phyloP scores from a whole-genome alignment of 208 protist genomes.

The Trypanosoma mega region DNA sequence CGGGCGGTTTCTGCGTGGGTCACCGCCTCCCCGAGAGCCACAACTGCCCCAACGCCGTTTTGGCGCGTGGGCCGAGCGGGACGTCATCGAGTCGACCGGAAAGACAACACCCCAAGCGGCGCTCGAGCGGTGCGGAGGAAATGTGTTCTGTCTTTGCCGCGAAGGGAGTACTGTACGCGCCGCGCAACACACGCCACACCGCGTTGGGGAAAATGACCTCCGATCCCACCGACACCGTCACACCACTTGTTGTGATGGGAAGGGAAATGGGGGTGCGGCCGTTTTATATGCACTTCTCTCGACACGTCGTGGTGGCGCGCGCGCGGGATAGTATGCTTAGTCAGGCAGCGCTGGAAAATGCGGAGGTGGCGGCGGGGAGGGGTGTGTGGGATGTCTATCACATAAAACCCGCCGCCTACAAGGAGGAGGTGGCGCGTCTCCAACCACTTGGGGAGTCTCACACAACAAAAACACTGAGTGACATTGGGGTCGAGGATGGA shows the following conservation, averaged over 20 bases:
- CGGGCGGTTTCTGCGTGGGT: constrained; percentile 65
- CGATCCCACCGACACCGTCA: constrained; percentile 46
- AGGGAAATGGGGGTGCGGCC: constrained; percentile 42
- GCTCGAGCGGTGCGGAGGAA: constrained; percentile 10
- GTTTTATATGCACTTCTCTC: constrained; percentile 73
- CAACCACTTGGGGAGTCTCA: not conserved
- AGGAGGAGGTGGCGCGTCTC: not conserved
- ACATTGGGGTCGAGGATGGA: not conserved
- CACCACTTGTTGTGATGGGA: constrained; percentile 56
- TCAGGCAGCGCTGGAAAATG: constrained; percentile 41
- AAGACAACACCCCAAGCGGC: not conserved
- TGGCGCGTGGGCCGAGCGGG: not conserved
- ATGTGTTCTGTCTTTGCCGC: constrained; percentile 10
- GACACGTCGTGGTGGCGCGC: constrained; percentile 51
- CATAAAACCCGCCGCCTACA: not conserved
- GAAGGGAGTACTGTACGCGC: constrained; percentile 33
- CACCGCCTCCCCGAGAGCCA: constrained; percentile 63
- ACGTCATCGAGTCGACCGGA: not conserved
- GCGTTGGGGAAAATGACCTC: constrained; percentile 67
- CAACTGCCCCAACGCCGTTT: constrained; percentile 24
- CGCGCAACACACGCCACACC: constrained; percentile 50
- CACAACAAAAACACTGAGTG: not conserved
- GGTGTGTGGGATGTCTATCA: constrained; percentile 30
- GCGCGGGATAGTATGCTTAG: constrained; percentile 64
- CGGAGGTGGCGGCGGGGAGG: constrained; percentile 25